Evolutionary conservation across 768 basidiomycete species (phyloP), one percentile per base, ranked within the genome.

Genomic region (Holtermannia corniformis): DNA sequence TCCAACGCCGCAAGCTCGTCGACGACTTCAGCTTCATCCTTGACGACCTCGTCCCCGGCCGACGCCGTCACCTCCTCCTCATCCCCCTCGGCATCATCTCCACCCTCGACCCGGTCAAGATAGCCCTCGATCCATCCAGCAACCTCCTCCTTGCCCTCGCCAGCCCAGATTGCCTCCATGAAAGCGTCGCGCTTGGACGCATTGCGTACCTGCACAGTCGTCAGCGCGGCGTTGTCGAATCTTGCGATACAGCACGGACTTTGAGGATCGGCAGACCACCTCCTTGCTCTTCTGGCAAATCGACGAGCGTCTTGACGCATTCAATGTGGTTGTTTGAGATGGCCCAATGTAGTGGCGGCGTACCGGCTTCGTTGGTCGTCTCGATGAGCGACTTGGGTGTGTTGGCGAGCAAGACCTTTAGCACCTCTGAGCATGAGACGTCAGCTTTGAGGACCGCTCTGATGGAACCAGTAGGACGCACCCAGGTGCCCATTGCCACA

Each of bases 331-430:
- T 75, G 70, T 95, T 96, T 40, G 90, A 71, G 2, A 86, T 81
- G 0, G 91, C 90, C 91, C 91, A 95, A 65, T 96, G 92, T 4
- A 95, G 73, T 5, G 92, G 79, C 2, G 87, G 92, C 22, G 91
- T 92, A 48, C 81, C 78, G 0, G 86, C 78, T 24, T 69, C 70
- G 65, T 95, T 96, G 54, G 79, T 79, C 0, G 76, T 74, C 1
- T 81, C 73, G 20, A 90, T 64, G 5, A 87, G 71, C 2, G 78
- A 69, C 11, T 83, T 68, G 2, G 77, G 71, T 16, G 80, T 61
- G 50, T 81, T 67, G 1, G 87, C 79, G 3, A 93, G 77, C 13
- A 96, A 77, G 62, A 81, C 82, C 44, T 82, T 76, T 43, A 95
- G 78, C 10, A 87, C 67, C 59, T 90, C 90, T 93, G 74, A 47